Evolutionary conservation across 257 asterid species (phyloP).

Genomic region (Thymus quinquecostatus): DNA sequence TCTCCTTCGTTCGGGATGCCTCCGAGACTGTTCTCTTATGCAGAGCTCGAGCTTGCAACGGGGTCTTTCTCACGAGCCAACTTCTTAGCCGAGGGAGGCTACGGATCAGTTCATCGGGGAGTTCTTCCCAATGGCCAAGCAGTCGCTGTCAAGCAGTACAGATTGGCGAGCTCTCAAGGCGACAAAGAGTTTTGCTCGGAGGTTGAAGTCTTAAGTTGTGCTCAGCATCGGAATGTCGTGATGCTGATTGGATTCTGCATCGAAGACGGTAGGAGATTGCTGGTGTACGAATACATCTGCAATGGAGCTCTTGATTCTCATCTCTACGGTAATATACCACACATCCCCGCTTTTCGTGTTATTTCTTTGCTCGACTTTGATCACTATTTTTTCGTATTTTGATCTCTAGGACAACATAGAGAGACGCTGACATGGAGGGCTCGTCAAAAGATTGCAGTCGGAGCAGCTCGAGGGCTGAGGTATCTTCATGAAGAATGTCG

Average conservation of each 20-base stretch:
- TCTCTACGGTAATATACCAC: conserved; percentile 69
- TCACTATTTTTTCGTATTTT: not conserved
- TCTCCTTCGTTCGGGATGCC: conserved; percentile 96
- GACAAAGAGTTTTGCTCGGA: conserved; percentile 97
- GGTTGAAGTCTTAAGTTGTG: conserved; percentile 93
- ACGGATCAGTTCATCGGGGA: conserved; percentile 89
- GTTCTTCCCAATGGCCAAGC: conserved; percentile 84
- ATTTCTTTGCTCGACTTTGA: not conserved
- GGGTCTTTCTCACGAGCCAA: conserved; percentile 81
- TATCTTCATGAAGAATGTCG: conserved; percentile 97
- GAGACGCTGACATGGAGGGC: conserved; percentile 80
- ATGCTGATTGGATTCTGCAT: conserved; percentile 90
- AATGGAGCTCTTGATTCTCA: conserved; percentile 93
- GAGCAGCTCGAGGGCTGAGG: conserved; percentile 95
- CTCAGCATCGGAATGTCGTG: conserved; percentile 96
- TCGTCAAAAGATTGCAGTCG: conserved; percentile 83
- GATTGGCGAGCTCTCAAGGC: conserved; percentile 92
- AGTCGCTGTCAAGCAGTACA: conserved; percentile 93
- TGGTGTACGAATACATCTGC: conserved; percentile 92
- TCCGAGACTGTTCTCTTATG: conserved; percentile 83
- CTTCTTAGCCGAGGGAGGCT: conserved; percentile 94
- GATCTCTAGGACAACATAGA: conserved; percentile 55
- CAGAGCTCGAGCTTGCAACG: conserved; percentile 87
- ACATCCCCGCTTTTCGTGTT: not conserved
- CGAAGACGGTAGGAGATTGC: conserved; percentile 79